Percentiles rank a stretch among this genome's conserved stretches.
phyloP scores from a whole-genome alignment of 2,329 filamentous ascomycete species.

The Pseudogymnoascus sp. region DNA sequence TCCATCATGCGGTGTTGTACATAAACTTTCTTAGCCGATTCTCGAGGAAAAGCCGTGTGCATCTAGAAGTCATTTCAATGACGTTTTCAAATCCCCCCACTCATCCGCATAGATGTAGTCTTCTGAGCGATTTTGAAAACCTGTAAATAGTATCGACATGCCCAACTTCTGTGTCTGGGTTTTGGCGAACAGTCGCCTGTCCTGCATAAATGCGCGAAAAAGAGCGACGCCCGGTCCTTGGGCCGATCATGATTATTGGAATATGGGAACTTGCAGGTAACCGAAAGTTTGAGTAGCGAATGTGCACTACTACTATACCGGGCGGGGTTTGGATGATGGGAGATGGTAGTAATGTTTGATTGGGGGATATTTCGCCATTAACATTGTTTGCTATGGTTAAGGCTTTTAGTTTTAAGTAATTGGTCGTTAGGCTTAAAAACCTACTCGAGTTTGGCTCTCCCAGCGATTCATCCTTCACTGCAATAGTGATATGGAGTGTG shows the following conservation, averaged over 20 bases:
- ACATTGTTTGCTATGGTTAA: background rate
- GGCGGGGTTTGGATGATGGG: background rate
- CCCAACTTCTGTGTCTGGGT: constrained; percentile 9
- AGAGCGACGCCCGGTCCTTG: constrained; percentile 27
- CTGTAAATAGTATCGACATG: constrained; percentile 17
- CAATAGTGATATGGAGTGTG: background rate
- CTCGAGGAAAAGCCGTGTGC: constrained; percentile 5
- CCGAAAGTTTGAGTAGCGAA: constrained; percentile 11
- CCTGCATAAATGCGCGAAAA: constrained; percentile 23
- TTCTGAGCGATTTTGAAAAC: constrained; percentile 20
- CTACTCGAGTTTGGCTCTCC: too few relatives aligned
- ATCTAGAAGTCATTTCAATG: background rate
- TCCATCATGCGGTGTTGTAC: constrained; percentile 4
- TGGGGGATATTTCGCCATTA: background rate
- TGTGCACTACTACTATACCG: background rate
- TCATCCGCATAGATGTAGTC: constrained; percentile 20
- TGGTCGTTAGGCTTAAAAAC: constrained; percentile 6
- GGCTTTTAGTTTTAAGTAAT: background rate
- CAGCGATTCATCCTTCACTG: background rate
- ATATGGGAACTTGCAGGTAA: background rate
- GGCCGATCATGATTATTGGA: constrained; percentile 22
- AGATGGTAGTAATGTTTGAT: background rate
- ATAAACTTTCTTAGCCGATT: constrained; percentile 1
- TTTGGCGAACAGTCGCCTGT: constrained; percentile 12
- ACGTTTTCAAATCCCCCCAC: background rate